phyloP scores from a whole-genome alignment of 371 early-diverging fungal species.

The Circinella minor region DNA sequence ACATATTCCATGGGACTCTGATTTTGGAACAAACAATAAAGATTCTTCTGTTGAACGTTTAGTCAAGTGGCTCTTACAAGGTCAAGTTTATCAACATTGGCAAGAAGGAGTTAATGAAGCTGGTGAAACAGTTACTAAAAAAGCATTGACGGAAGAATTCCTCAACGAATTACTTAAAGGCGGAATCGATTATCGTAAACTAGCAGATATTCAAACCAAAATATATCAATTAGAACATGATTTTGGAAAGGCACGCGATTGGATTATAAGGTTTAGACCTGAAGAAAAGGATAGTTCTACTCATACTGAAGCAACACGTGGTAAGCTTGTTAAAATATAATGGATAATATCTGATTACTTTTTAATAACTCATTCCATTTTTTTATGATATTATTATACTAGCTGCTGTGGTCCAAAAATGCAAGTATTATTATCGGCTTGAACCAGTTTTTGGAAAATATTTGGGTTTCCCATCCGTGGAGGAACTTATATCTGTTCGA shows the following conservation, averaged over 20 bases:
- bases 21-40: background rate
- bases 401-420: background rate
- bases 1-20: conserved; percentile 3
- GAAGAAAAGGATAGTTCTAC: background rate
- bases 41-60: background rate
- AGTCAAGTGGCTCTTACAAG: conserved; percentile 3
- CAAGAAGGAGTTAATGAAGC: background rate
- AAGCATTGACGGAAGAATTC: background rate
- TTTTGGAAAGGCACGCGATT: conserved; percentile 3
- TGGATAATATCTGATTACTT: background rate
- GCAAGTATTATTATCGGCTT: conserved; percentile 7
- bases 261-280: background rate
- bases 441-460: conserved; percentile 6
- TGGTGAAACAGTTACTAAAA: background rate
- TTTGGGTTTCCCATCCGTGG: background rate
- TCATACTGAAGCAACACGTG: background rate
- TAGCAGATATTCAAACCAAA: conserved; percentile 1
- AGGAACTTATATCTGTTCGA: background rate
- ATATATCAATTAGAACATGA: conserved; percentile 2
- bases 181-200: conserved; percentile 5
- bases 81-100: background rate
- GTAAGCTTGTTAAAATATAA: background rate
- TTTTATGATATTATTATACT: too few species aligned
- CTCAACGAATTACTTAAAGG: background rate
- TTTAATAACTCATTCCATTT: background rate